Conservation (phyloP, 2,329 filamentous ascomycete genomes). For the Penicillium sp. region DNA sequence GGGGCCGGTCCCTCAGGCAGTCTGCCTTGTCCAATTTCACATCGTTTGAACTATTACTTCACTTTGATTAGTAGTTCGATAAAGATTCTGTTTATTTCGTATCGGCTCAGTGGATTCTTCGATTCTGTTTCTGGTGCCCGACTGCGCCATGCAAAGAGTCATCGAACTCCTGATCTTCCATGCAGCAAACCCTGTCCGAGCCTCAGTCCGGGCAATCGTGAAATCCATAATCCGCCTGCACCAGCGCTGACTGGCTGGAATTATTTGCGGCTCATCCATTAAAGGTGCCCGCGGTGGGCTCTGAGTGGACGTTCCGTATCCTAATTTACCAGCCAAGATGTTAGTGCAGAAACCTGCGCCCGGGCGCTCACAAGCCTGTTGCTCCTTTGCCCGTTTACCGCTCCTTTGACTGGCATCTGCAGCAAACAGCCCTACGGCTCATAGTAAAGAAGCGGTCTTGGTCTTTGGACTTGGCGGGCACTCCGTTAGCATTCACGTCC, state of each 20-base stretch:
- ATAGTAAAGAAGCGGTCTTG: slow-evolving; percentile 10
- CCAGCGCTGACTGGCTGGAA: slow-evolving; percentile 2
- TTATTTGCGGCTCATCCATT: slow-evolving; percentile 2
- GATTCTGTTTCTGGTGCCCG: slow-evolving; percentile 1
- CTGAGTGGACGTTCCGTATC: not conserved
- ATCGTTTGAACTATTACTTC: not conserved
- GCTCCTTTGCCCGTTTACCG: slow-evolving; percentile 7
- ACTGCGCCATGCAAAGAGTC: slow-evolving; percentile 12
- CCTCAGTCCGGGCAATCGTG: slow-evolving; percentile 5
- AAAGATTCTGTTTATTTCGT: not conserved
- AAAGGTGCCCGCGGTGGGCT: not conserved
- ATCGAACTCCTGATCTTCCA: slow-evolving; percentile 7
- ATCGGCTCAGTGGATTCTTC: not conserved
- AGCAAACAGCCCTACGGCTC: slow-evolving; percentile 10
- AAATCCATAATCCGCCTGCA: not conserved
- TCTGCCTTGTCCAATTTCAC: slow-evolving; percentile 16
- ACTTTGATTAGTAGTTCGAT: not conserved
- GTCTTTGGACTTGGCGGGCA: not conserved
- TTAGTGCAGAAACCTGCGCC: not conserved
- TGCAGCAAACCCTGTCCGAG: slow-evolving; percentile 10
- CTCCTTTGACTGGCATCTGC: slow-evolving; percentile 4
- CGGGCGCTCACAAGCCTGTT: not conserved
- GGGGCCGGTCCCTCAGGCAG: slow-evolving; percentile 15
- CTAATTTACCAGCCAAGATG: slow-evolving; percentile 4
- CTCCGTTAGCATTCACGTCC: not conserved